Conservation (phyloP, 2,329 filamentous ascomycete genomes). For the Apiospora sp. region DNA sequence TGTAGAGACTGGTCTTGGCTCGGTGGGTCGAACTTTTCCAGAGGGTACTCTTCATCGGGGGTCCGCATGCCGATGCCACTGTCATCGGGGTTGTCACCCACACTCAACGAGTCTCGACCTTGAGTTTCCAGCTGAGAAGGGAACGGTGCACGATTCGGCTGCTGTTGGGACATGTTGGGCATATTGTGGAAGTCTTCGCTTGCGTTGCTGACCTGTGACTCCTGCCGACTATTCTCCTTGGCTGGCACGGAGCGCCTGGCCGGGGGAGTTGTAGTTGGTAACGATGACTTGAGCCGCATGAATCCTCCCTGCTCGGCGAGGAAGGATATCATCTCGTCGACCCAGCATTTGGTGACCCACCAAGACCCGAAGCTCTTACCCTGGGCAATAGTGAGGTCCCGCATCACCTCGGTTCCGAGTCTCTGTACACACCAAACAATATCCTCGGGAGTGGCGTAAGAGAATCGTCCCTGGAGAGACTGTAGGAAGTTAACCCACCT, state of each 20-base stretch:
- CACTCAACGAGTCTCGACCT: conserved; percentile 54
- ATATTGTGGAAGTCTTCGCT: conserved; percentile 55
- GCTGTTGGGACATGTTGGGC: conserved; percentile 54
- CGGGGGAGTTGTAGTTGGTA: conserved; percentile 40
- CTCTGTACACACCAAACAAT: conserved; percentile 80
- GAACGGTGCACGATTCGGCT: conserved; percentile 56
- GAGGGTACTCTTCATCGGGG: conserved; percentile 66
- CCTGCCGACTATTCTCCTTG: conserved; percentile 47
- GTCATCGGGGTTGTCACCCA: conserved; percentile 67
- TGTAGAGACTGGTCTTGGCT: conserved; percentile 16
- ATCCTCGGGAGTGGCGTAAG: conserved; percentile 74
- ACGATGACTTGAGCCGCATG: conserved; percentile 64
- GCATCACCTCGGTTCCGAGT: conserved; percentile 78
- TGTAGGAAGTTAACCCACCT: conserved; percentile 79
- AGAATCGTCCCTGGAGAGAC: conserved; percentile 74
- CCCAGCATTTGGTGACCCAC: conserved; percentile 96
- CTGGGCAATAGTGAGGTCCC: conserved; percentile 81
- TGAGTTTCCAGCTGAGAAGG: conserved; percentile 51
- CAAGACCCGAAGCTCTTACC: conserved; percentile 86
- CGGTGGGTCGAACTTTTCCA: conserved; percentile 22
- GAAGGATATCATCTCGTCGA: conserved; percentile 94
- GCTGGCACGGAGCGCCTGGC: conserved; percentile 46
- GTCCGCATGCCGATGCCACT: conserved; percentile 78
- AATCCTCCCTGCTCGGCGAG: conserved; percentile 91
- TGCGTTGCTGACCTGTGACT: conserved; percentile 52